Evolutionary conservation across 768 basidiomycete genomes (phyloP).

Genomic region (Mycena rosella): DNA sequence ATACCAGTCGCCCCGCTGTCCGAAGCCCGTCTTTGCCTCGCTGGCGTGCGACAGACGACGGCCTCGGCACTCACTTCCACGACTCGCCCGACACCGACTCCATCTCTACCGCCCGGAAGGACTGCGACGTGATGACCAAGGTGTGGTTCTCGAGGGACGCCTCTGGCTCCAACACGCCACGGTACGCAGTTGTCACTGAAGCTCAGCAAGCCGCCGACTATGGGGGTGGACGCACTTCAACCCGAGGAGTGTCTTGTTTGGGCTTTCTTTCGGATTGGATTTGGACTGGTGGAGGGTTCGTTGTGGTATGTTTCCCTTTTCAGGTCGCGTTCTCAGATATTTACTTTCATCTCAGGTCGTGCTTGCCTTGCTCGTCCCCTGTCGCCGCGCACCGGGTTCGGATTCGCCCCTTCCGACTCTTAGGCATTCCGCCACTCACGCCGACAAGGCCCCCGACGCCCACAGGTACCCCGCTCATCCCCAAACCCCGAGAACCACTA

Average conservation of each 20-base stretch:
- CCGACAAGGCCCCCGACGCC: too few species aligned
- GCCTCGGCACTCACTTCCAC: not conserved
- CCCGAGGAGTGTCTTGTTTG: constrained; percentile 2
- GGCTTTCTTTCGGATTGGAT: constrained; percentile 2
- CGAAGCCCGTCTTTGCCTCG: not conserved
- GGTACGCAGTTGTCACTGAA: constrained; percentile 2
- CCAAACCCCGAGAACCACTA: too few species aligned
- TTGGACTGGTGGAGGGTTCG: not conserved
- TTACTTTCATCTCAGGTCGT: not conserved
- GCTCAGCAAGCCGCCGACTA: constrained; percentile 12
- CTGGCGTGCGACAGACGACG: not conserved
- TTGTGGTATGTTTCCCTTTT: not conserved
- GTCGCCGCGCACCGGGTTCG: too few species aligned
- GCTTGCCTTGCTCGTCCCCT: not conserved
- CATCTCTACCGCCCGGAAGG: not conserved
- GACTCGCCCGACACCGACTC: not conserved
- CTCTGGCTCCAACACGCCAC: constrained; percentile 3
- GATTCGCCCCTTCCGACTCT: too few species aligned
- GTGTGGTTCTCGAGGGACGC: not conserved
- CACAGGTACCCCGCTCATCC: too few species aligned
- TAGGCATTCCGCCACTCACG: too few species aligned
- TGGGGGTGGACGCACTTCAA: constrained; percentile 6
- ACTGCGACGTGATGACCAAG: constrained; percentile 8
- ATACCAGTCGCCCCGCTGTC: not conserved
- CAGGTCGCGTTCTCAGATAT: not conserved